Percentiles rank a stretch among this genome's conserved stretches.
Conservation (phyloP, 345 rosid species). For the thale cress (Arabidopsis thaliana) region TAIR10.1 NC_003076.8:3811001-3811500, state of each 20-base stretch:
- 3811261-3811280: constrained; percentile 27
- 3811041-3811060: constrained; percentile 38
- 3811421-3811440: no score
- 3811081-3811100: not conserved
- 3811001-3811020: constrained; percentile 35
- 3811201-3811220: constrained; percentile 5
- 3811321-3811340: not conserved
- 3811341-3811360: no score
- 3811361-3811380: no score
- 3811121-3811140: constrained; percentile 31
- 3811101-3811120: constrained; percentile 36
- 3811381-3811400: no score
- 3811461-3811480: no score
- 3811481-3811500: no score
- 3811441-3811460: no score
- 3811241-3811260: not conserved
- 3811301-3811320: not conserved
- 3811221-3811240: constrained; percentile 10
- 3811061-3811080: constrained; percentile 44
- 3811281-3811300: not conserved
- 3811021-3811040: constrained; percentile 32
- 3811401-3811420: no score
- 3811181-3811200: constrained; percentile 5
- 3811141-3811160: constrained; percentile 2
- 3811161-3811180: constrained; percentile 19